Evolutionary conservation across 768 basidiomycete genomes (phyloP).

Genomic region (button mushroom (Agaricus bisporus)): DNA sequence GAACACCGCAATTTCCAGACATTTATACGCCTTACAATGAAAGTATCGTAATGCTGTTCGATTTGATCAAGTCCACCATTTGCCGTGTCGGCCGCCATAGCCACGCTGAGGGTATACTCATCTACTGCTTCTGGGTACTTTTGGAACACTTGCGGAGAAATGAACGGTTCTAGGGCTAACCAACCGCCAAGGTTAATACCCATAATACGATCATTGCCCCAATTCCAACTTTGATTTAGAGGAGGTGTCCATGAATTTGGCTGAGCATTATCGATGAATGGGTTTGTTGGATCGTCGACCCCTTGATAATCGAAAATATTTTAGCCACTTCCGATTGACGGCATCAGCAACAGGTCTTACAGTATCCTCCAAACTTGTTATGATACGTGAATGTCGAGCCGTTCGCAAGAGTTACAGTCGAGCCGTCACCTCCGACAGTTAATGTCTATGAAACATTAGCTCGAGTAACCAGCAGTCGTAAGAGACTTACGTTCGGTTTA

Average conservation of each 20-base stretch:
- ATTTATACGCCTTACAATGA: slow-evolving; percentile 52
- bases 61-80: slow-evolving; percentile 61
- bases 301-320: slow-evolving; percentile 25
- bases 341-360: slow-evolving; percentile 26
- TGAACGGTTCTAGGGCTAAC: slow-evolving; percentile 75
- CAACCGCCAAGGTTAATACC: slow-evolving; percentile 73
- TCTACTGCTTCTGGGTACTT: slow-evolving; percentile 51
- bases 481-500: slow-evolving; percentile 15
- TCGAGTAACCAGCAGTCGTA: neutral
- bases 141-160: slow-evolving; percentile 58
- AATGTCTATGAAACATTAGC: neutral
- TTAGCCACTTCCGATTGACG: neutral
- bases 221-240: slow-evolving; percentile 63
- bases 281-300: slow-evolving; percentile 54
- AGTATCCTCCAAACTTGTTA: slow-evolving; percentile 66
- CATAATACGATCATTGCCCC: slow-evolving; percentile 48
- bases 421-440: slow-evolving; percentile 56
- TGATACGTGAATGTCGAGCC: slow-evolving; percentile 65
- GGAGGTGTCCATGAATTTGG: slow-evolving; percentile 72
- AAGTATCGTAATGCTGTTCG: slow-evolving; percentile 75
- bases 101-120: slow-evolving; percentile 61
- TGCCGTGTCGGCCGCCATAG: slow-evolving; percentile 61
- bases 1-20: neutral
- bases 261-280: slow-evolving; percentile 62
- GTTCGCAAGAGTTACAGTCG: slow-evolving; percentile 48